phyloP scores from a whole-genome alignment of 202 grass and related monocot genomes.

The Alloteropsis angusta region DNA sequence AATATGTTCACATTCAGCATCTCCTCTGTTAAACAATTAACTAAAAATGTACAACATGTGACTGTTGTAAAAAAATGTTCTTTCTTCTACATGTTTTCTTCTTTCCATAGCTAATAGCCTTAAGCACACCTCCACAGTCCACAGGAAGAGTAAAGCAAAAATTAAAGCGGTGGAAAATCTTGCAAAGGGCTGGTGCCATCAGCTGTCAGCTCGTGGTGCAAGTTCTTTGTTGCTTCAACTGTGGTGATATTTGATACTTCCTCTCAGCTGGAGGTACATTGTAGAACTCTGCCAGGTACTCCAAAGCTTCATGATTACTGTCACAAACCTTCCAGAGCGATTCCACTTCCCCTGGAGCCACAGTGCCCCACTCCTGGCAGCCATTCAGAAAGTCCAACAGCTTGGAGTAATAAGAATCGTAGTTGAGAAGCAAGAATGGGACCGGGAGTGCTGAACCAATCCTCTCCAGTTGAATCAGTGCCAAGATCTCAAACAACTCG shows the following conservation, averaged over 20 bases:
- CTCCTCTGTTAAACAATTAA: too few relatives aligned
- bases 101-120: too few relatives aligned
- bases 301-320: slow-evolving; percentile 64
- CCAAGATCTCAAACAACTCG: slow-evolving; percentile 76
- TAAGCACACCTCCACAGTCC: too few relatives aligned
- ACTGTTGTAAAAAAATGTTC: too few relatives aligned
- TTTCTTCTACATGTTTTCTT: too few relatives aligned
- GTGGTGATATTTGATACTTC: slow-evolving; percentile 30
- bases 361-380: slow-evolving; percentile 54
- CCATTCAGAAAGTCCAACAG: slow-evolving; percentile 64
- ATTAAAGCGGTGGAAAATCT: neutral
- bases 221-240: slow-evolving; percentile 16
- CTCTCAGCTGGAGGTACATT: slow-evolving; percentile 15
- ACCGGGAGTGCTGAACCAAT: slow-evolving; percentile 55
- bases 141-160: too few relatives aligned
- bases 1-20: too few relatives aligned
- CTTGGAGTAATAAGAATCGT: slow-evolving; percentile 80
- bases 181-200: neutral
- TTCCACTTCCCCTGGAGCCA: slow-evolving; percentile 59
- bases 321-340: slow-evolving; percentile 73
- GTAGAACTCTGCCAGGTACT: slow-evolving; percentile 75
- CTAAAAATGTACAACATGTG: too few relatives aligned
- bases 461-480: slow-evolving; percentile 70
- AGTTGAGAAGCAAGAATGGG: slow-evolving; percentile 71
- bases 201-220: slow-evolving; percentile 12